Conservation (phyloP, 306 rosid genomes). For the Senna tora region DNA sequence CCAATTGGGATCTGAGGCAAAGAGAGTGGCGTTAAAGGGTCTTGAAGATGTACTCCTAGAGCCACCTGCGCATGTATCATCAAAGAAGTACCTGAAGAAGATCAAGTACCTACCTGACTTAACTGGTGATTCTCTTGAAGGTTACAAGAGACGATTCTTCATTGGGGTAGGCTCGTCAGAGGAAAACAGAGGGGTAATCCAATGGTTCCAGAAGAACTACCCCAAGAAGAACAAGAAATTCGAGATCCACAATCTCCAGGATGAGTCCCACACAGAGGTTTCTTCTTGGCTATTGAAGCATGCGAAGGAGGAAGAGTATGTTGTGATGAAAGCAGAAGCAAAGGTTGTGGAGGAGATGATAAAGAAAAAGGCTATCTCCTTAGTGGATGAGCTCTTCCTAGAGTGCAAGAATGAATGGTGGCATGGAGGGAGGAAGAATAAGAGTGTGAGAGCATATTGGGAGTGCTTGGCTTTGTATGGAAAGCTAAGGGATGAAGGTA, state of each 20-base stretch:
- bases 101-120: slow-evolving; percentile 63
- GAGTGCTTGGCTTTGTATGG: slow-evolving; percentile 71
- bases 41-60: slow-evolving; percentile 57
- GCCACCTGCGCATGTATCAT: slow-evolving; percentile 11
- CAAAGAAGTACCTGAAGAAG: slow-evolving; percentile 41
- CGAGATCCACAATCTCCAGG: slow-evolving; percentile 48
- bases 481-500: slow-evolving; percentile 67
- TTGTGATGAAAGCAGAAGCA: slow-evolving; percentile 76
- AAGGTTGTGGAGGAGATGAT: slow-evolving; percentile 59
- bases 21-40: slow-evolving; percentile 38
- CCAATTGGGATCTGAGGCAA: slow-evolving; percentile 28
- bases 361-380: slow-evolving; percentile 40
- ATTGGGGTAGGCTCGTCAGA: slow-evolving; percentile 48
- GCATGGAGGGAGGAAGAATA: slow-evolving; percentile 38
- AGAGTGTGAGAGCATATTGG: slow-evolving; percentile 63
- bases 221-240: slow-evolving; percentile 56
- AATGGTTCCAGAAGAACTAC: slow-evolving; percentile 60
- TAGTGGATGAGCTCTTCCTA: slow-evolving; percentile 68
- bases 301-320: slow-evolving; percentile 57
- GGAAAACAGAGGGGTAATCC: slow-evolving; percentile 41
- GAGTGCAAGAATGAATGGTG: slow-evolving; percentile 72
- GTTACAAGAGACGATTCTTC: slow-evolving; percentile 52
- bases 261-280: slow-evolving; percentile 23
- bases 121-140: slow-evolving; percentile 55
- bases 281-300: slow-evolving; percentile 57